Evolutionary conservation across 176 grass and related monocot genomes (phyloP), one percentile per base, ranked within the genome.

Genomic region (Cymbopogon citratus): DNA sequence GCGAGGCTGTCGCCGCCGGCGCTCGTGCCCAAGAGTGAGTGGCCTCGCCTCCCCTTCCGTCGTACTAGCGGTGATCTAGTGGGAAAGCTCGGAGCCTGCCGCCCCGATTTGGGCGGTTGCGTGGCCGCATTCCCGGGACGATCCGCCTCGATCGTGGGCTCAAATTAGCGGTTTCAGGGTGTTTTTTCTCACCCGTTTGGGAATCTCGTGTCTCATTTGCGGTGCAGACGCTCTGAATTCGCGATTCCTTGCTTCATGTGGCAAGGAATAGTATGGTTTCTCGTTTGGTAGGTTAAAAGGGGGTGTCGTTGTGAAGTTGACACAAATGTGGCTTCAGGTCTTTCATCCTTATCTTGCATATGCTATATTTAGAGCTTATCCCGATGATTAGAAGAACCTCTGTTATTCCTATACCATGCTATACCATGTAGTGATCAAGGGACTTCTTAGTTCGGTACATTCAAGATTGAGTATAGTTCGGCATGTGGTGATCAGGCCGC

Each of bases 1-100:
- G 81, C 79, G 23, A 80, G 82, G 81, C 84, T 80, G 21, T 89
- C 89, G 14, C 96, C 92, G 70, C 96, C 77, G 16, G 85, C 34
- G 21, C 86, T 91, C 31, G 72, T 95, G 60, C 92, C 92, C 7
- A 94, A 85, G 81, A 91, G 96, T 95, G 73, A 88, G 92, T 91
- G 7, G 0, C 67, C 11, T 56, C 59, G 65, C 71, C 29, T 74
- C 48, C 59, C 29, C 73, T n/a, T n/a, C n/a, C n/a, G n/a, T 65
- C 21, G 18, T 51, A 43, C 11, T 12, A 6, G 24, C 13, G 27
- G 77, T 80, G 80, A 87, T 86, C 77, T 89, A 48, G 31, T 28
- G 29, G 25, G 68, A 33, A 25, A 75, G 62, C 63, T 57, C 26
- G 52, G 63, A 68, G 21, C 12, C n/a, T n/a, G n/a, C n/a, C n/a